A percentile compares a stretch with the other conserved stretches of the same genome.
phyloP scores from a whole-genome alignment of 1,284 basidiomycete species.

The Cryptococcus wingfieldii region DNA sequence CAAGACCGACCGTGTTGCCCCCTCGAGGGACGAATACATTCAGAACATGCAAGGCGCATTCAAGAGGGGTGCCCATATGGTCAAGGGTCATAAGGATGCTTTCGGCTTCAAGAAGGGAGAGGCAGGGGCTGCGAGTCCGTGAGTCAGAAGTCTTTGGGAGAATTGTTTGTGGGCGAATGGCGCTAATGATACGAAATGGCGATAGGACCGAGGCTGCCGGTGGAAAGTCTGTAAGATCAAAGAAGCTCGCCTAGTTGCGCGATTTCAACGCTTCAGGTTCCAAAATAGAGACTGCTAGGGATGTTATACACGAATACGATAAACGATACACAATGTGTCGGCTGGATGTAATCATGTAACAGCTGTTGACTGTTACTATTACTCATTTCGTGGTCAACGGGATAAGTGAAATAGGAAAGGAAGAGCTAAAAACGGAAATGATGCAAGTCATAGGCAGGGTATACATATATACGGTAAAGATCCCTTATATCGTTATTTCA shows the following conservation, averaged over 20 bases:
- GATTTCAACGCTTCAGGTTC: neutral
- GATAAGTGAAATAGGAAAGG: too few species aligned
- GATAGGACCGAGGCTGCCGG: too few species aligned
- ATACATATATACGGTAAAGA: too few species aligned
- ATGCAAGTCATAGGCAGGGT: too few species aligned
- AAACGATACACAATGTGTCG: too few species aligned
- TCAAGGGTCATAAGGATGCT: slow-evolving; percentile 28
- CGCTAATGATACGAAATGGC: neutral
- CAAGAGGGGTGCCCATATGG: slow-evolving; percentile 29
- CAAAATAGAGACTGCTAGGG: neutral
- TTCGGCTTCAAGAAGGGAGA: slow-evolving; percentile 19
- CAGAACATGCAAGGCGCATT: slow-evolving; percentile 31
- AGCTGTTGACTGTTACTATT: too few species aligned
- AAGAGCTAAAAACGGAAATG: too few species aligned
- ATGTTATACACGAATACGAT: too few species aligned
- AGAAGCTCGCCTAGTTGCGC: neutral
- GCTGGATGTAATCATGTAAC: too few species aligned
- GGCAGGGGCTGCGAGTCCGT: slow-evolving; percentile 15
- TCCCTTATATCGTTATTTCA: too few species aligned
- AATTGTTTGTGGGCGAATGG: neutral
- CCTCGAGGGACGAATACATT: slow-evolving; percentile 33
- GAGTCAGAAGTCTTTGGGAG: neutral
- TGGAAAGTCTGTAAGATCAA: neutral
- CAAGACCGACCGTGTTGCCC: slow-evolving; percentile 29
- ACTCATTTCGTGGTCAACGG: too few species aligned